phyloP scores from a whole-genome alignment of 441 rosid species.

The Populus hybrid region DNA sequence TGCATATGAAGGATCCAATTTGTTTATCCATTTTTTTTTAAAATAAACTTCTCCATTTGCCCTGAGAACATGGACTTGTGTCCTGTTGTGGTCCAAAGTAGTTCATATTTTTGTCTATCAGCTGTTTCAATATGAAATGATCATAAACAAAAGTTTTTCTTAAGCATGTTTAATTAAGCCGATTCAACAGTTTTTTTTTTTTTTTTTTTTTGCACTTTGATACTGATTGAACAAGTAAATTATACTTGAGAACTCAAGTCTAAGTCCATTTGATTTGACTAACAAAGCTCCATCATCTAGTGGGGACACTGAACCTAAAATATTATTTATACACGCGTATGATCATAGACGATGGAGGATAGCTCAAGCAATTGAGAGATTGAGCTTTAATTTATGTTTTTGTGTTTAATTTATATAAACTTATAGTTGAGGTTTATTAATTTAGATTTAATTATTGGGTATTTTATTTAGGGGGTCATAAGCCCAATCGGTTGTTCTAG shows the following conservation, averaged over 20 bases:
- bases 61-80: conserved; percentile 1
- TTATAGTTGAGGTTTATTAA: too few relatives aligned
- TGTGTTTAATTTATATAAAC: too few relatives aligned
- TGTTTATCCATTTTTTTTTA: conserved; percentile 34
- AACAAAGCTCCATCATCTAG: neutral
- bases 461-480: too few relatives aligned
- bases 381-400: too few relatives aligned
- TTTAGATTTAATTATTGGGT: too few relatives aligned
- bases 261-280: neutral
- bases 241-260: neutral
- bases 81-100: neutral
- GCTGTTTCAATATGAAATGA: neutral
- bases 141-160: neutral
- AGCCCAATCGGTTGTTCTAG: too few relatives aligned
- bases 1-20: conserved; percentile 28
- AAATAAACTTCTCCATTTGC: conserved; percentile 14
- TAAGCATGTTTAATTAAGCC: neutral
- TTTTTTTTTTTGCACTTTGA: neutral
- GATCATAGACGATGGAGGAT: too few relatives aligned
- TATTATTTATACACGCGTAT: too few relatives aligned
- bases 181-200: neutral
- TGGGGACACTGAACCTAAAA: too few relatives aligned
- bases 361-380: too few relatives aligned
- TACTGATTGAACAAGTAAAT: neutral
- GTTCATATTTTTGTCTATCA: neutral